Conservation (phyloP, 2,329 filamentous ascomycete species). For the Fusarium scirpi region DNA sequence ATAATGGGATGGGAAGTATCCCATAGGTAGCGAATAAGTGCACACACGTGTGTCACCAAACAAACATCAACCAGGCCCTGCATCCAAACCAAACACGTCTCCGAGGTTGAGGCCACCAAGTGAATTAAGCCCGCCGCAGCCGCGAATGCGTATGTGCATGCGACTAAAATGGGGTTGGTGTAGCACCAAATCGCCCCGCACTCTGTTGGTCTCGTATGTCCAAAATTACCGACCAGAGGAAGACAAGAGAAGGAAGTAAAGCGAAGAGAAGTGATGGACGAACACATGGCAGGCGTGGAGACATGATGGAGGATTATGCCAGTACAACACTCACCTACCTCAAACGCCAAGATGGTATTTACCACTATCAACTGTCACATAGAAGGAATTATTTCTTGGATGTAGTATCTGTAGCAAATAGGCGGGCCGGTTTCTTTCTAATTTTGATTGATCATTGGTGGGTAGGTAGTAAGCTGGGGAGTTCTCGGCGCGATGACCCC, state of each 20-base stretch:
- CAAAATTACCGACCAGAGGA: neutral
- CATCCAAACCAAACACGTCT: neutral
- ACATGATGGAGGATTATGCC: conserved; percentile 3
- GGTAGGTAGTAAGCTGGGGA: neutral
- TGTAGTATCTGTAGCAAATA: neutral
- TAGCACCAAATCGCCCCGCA: conserved; percentile 31
- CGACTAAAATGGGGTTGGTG: conserved; percentile 28
- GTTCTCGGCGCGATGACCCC: conserved; percentile 7
- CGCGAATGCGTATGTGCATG: conserved; percentile 22
- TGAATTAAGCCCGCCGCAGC: conserved; percentile 25
- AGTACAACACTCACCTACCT: neutral
- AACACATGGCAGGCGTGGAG: conserved; percentile 18
- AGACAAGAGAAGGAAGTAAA: conserved; percentile 5
- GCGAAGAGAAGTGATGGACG: conserved; percentile 12
- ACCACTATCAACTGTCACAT: neutral
- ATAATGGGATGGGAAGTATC: conserved; percentile 20
- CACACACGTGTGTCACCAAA: conserved; percentile 6
- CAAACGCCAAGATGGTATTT: neutral
- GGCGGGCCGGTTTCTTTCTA: neutral
- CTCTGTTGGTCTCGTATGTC: conserved; percentile 12
- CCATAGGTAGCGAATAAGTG: conserved; percentile 23
- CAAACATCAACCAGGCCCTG: conserved; percentile 1
- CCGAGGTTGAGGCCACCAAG: conserved; percentile 32
- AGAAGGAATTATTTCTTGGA: neutral
- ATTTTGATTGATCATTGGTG: neutral